phyloP scores from a whole-genome alignment of 139 green algal genomes.

The Ettlia oleoabundans region DNA sequence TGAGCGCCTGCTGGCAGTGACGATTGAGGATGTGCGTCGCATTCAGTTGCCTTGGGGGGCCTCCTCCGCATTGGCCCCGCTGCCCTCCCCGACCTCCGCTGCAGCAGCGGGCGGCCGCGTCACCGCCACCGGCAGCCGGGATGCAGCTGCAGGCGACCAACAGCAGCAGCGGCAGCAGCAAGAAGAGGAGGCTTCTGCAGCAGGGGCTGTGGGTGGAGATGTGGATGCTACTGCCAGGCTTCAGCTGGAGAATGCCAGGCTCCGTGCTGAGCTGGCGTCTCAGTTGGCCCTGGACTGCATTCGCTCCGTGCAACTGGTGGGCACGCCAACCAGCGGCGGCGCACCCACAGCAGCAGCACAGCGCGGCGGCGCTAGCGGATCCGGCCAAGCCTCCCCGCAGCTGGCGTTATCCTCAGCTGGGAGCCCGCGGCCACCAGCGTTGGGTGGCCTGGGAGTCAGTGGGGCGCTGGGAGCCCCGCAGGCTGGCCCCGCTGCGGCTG shows the following conservation, averaged over 20 bases:
- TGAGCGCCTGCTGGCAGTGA: constrained; percentile 53
- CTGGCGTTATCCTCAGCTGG: neutral
- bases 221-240: constrained; percentile 1
- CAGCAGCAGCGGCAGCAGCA: constrained; percentile 29
- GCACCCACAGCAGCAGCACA: neutral
- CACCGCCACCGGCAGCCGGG: constrained; percentile 3
- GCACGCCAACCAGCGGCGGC: too few relatives aligned
- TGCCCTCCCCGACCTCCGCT: neutral
- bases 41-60: constrained; percentile 44
- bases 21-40: constrained; percentile 55
- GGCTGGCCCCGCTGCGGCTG: too few relatives aligned
- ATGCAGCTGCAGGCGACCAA: too few relatives aligned
- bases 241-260: constrained; percentile 69
- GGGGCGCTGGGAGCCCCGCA: neutral
- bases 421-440: neutral
- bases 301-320: constrained; percentile 4
- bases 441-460: neutral
- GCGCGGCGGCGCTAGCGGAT: neutral
- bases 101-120: neutral
- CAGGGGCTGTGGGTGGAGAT: neutral
- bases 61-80: neutral
- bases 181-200: neutral
- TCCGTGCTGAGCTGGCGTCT: constrained; percentile 70
- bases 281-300: constrained; percentile 42
- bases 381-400: neutral